These are phyloP conservation scores for Zoysia matrella DNA, from an alignment of 202 grass and related monocot species.

Conservation along the genomic window DNA sequence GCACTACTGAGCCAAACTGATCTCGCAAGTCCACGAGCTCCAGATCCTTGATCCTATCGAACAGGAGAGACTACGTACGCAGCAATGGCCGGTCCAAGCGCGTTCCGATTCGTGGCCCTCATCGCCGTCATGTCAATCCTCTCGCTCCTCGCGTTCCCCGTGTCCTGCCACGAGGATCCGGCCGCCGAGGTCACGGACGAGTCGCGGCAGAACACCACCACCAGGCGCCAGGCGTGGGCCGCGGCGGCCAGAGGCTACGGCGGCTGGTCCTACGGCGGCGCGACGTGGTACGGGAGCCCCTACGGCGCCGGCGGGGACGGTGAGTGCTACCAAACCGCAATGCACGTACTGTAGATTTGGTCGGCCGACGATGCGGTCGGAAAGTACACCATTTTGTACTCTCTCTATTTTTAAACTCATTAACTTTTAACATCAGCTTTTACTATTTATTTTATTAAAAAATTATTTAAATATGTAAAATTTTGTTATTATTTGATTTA, in stretches of 20 bases:
- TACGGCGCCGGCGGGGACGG: constrained; percentile 75
- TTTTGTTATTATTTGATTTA: no score
- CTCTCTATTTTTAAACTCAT: no score
- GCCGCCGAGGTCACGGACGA: neutral
- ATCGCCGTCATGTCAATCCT: constrained; percentile 16
- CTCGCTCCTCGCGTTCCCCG: constrained; percentile 18
- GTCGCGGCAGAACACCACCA: neutral
- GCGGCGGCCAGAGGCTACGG: constrained; percentile 21
- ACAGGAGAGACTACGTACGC: neutral
- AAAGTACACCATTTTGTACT: no score
- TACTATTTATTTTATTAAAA: no score
- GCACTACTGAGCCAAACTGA: neutral
- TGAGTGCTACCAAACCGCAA: neutral
- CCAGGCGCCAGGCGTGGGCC: constrained; percentile 16
- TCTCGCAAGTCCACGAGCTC: neutral
- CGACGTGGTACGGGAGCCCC: constrained; percentile 79
- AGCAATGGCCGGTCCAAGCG: constrained; percentile 18
- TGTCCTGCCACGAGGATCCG: neutral
- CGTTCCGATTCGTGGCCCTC: neutral
- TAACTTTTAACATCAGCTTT: no score
- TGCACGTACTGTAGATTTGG: no score
- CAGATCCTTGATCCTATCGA: neutral
- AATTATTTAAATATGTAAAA: no score
- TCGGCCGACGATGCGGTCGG: no score
- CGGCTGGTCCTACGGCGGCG: constrained; percentile 62